Conservation (phyloP, 2,329 filamentous ascomycete species). For the Eutypa lata region DNA sequence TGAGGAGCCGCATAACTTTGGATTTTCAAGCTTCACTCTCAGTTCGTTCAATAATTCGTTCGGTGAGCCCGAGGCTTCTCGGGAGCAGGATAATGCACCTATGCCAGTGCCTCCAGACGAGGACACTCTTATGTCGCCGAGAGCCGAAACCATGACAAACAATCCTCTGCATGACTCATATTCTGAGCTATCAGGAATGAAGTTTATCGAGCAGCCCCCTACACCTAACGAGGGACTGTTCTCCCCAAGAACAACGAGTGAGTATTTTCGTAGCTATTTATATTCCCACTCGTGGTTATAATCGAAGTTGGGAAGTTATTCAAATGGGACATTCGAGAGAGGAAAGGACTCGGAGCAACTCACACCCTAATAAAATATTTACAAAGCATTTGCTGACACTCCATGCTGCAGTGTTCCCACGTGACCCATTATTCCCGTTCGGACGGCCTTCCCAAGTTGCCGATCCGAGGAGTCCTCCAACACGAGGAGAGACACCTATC, state of each 20-base stretch:
- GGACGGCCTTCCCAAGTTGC: conserved; percentile 48
- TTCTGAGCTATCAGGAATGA: conserved; percentile 43
- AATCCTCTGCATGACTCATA: conserved; percentile 57
- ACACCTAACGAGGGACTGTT: conserved; percentile 52
- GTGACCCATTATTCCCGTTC: conserved; percentile 51
- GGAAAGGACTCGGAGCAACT: too few relatives aligned
- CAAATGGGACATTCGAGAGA: too few relatives aligned
- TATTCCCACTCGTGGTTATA: too few relatives aligned
- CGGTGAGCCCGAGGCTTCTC: conserved; percentile 14
- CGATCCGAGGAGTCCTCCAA: conserved; percentile 73
- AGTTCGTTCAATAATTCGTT: conserved; percentile 21
- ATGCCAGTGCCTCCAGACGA: conserved; percentile 37
- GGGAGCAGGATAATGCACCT: conserved; percentile 35
- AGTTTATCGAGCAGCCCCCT: conserved; percentile 50
- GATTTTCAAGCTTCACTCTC: conserved; percentile 37
- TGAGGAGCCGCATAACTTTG: conserved; percentile 35
- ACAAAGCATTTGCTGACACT: too few relatives aligned
- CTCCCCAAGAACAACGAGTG: conserved; percentile 49
- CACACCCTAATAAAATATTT: too few relatives aligned
- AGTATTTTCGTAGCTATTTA: too few relatives aligned
- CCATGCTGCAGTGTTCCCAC: conserved; percentile 53
- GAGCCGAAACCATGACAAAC: conserved; percentile 69
- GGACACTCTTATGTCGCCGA: conserved; percentile 65
- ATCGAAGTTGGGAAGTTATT: too few relatives aligned
- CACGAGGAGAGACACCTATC: conserved; percentile 71